Conservation (phyloP, 805 yeast genomes). For the Lipomyces mesembrius region DNA sequence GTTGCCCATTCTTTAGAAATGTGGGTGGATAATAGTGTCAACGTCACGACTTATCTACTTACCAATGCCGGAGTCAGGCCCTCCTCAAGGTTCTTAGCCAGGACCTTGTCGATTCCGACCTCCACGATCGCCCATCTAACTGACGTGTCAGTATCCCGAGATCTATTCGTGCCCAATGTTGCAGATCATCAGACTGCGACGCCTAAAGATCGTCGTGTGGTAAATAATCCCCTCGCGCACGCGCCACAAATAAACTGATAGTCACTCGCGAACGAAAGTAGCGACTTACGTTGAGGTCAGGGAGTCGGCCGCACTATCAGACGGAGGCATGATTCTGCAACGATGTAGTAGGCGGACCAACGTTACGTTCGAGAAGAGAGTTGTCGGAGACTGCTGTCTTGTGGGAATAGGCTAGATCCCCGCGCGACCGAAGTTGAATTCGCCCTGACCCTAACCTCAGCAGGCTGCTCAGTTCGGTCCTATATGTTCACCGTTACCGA, state of each 20-base stretch:
- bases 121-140: conserved; percentile 49
- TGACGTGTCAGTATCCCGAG: conserved; percentile 7
- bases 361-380: background rate
- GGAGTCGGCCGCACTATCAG: conserved; percentile 11
- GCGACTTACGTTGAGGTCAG: conserved; percentile 24
- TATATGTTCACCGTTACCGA: too few relatives aligned
- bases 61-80: conserved; percentile 47
- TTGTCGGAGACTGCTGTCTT: background rate
- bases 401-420: background rate
- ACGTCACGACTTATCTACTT: conserved; percentile 18
- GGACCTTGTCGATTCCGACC: conserved; percentile 48
- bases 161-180: background rate
- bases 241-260: background rate
- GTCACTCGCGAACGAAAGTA: background rate
- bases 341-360: background rate
- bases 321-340: conserved; percentile 3
- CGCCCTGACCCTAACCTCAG: too few relatives aligned
- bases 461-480: too few relatives aligned
- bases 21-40: background rate
- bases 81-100: conserved; percentile 46
- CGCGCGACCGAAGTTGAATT: background rate
- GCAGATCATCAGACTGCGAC: background rate
- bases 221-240: background rate
- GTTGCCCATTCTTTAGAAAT: background rate
- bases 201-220: background rate